These are phyloP conservation scores for Geoglossum cookeanum DNA, from an alignment of 2,329 filamentous ascomycete genomes.

Conservation along the genomic window DNA sequence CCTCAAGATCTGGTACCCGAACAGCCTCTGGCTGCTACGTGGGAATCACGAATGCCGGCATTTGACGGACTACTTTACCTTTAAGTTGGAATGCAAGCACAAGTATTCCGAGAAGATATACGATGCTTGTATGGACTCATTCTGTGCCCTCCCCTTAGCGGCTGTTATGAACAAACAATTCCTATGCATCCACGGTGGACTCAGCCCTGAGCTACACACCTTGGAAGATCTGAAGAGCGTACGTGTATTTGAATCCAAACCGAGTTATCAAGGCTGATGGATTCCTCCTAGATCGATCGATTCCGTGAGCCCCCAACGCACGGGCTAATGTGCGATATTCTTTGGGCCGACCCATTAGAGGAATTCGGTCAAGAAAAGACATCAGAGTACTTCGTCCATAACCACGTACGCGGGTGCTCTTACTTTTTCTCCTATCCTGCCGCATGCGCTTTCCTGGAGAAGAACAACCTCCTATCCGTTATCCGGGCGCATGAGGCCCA, in stretches of 20 bases:
- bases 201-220: conserved; percentile 90
- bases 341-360: conserved; percentile 95
- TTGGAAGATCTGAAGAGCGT: conserved; percentile 84
- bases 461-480: conserved; percentile 93
- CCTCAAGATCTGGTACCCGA: conserved; percentile 97
- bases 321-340: conserved; percentile 96
- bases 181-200: conserved; percentile 88
- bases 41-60: conserved; percentile 98
- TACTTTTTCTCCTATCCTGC: conserved; percentile 99
- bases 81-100: conserved; percentile 99
- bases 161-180: conserved; percentile 99
- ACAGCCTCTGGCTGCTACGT: conserved; percentile 88
- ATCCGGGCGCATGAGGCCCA: conserved; percentile 97
- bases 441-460: conserved; percentile 91
- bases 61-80: conserved; percentile 98
- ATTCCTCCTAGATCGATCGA: conserved; percentile 56
- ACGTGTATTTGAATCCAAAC: conserved; percentile 19
- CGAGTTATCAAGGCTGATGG: conserved; percentile 13
- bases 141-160: conserved; percentile 81
- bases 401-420: conserved; percentile 93
- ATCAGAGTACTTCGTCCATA: conserved; percentile 92
- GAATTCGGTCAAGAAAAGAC: conserved; percentile 99
- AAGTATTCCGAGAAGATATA: conserved; percentile 96
- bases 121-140: conserved; percentile 96
- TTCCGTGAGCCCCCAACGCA: conserved; percentile 96